Evolutionary conservation across 495 filamentous ascomycete genomes (phyloP).

Genomic region (Hamigera avellanea): DNA sequence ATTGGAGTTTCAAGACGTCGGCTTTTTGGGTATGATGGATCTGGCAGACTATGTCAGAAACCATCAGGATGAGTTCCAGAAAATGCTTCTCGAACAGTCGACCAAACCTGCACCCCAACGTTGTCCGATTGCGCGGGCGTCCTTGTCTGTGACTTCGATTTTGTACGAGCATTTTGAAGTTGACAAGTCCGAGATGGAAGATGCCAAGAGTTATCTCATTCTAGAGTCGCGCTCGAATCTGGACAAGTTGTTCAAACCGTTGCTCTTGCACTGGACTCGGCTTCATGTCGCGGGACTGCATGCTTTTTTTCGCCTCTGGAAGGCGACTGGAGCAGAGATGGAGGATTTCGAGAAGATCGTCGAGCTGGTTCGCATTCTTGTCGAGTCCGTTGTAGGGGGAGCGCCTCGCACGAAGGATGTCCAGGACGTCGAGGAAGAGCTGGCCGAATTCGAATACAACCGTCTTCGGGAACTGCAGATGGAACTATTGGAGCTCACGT

Average conservation of each 20-base stretch:
- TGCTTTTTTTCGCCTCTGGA: constrained; percentile 88
- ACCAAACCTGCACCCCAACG: constrained; percentile 56
- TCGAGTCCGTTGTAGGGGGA: constrained; percentile 83
- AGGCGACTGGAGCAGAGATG: constrained; percentile 65
- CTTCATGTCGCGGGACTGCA: constrained; percentile 85
- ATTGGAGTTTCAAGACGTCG: constrained; percentile 70
- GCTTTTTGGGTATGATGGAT: constrained; percentile 96
- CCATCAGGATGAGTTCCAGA: constrained; percentile 85
- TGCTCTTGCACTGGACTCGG: constrained; percentile 90
- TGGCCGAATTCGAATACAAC: constrained; percentile 68
- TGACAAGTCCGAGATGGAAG: constrained; percentile 74
- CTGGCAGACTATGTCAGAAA: constrained; percentile 85
- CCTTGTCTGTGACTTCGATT: constrained; percentile 75
- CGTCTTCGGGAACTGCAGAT: constrained; percentile 83
- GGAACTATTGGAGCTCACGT: constrained; percentile 80
- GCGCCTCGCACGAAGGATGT: constrained; percentile 77
- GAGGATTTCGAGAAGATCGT: constrained; percentile 89
- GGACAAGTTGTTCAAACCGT: constrained; percentile 77
- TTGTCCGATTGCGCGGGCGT: constrained; percentile 82
- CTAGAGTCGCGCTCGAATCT: constrained; percentile 69
- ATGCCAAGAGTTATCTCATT: constrained; percentile 62
- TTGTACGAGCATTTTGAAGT: constrained; percentile 95
- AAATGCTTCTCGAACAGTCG: constrained; percentile 81
- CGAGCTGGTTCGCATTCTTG: constrained; percentile 79
- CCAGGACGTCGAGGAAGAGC: constrained; percentile 76